These are phyloP conservation scores for Aspergillus phoenicis DNA, from an alignment of 2,329 filamentous ascomycete species.

Conservation along the genomic window DNA sequence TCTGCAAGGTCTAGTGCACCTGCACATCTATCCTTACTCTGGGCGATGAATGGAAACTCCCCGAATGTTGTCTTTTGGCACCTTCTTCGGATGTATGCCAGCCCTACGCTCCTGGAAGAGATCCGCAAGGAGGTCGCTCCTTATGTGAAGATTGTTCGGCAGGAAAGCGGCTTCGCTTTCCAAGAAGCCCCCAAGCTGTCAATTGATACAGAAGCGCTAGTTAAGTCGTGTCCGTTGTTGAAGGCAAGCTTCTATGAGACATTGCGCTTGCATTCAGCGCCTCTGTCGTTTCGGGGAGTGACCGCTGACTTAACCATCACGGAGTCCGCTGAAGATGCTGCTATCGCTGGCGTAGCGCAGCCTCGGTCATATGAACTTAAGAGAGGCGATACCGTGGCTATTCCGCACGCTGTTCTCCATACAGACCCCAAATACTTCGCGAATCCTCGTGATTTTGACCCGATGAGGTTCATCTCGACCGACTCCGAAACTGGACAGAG, in stretches of 20 bases:
- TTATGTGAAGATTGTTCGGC: conserved; percentile 42
- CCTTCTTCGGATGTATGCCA: conserved; percentile 50
- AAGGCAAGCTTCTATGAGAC: conserved; percentile 52
- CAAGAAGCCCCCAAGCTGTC: conserved; percentile 47
- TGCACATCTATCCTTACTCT: conserved; percentile 54
- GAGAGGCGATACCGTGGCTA: conserved; percentile 47
- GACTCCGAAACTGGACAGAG: conserved; percentile 39
- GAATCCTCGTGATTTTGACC: conserved; percentile 48
- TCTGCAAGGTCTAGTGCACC: conserved; percentile 42
- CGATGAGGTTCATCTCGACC: conserved; percentile 51
- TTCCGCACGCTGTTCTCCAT: conserved; percentile 50
- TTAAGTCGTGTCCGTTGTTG: conserved; percentile 49
- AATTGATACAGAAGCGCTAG: conserved; percentile 45
- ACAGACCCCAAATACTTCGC: conserved; percentile 45
- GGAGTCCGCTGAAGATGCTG: conserved; percentile 44
- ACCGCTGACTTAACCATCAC: conserved; percentile 42
- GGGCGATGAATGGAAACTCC: conserved; percentile 58
- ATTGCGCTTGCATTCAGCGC: conserved; percentile 47
- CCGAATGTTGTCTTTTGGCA: conserved; percentile 57
- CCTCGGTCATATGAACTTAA: conserved; percentile 44
- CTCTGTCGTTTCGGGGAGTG: conserved; percentile 47
- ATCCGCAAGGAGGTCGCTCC: conserved; percentile 51
- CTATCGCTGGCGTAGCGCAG: conserved; percentile 26
- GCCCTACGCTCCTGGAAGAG: conserved; percentile 43
- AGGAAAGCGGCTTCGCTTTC: conserved; percentile 46